These are phyloP conservation scores for Candida alai DNA, from an alignment of 805 yeast species.

Conservation along the genomic window DNA sequence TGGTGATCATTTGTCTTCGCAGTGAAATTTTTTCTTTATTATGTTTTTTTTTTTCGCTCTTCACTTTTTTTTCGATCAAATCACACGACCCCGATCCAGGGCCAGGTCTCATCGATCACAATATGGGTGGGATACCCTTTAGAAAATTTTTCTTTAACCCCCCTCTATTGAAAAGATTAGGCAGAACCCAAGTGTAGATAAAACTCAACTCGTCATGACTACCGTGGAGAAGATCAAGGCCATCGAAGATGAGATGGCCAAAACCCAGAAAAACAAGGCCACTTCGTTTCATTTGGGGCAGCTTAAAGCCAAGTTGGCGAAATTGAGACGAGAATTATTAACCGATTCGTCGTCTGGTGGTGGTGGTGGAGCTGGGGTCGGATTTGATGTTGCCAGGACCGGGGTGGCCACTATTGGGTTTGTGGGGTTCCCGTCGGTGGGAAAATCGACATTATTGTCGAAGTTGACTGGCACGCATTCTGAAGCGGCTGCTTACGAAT, in stretches of 20 bases:
- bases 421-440: conserved; percentile 97
- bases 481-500: conserved; percentile 97
- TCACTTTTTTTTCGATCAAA: conserved; percentile 5
- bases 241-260: conserved; percentile 97
- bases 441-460: conserved; percentile 79
- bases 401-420: conserved; percentile 98
- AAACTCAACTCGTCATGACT: conserved; percentile 24
- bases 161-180: neutral
- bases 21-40: conserved; percentile 5
- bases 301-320: conserved; percentile 93
- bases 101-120: no score
- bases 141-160: neutral
- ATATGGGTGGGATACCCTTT: neutral
- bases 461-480: conserved; percentile 94
- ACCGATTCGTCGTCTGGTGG: conserved; percentile 50
- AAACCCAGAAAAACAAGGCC: conserved; percentile 96
- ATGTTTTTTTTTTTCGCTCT: conserved; percentile 3
- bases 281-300: conserved; percentile 97
- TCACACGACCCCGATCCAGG: conserved; percentile 9
- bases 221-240: conserved; percentile 65
- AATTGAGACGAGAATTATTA: conserved; percentile 86
- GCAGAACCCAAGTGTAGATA: no score
- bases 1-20: neutral
- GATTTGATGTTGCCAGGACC: conserved; percentile 97
- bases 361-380: conserved; percentile 91